Evolutionary conservation across 2,329 filamentous ascomycete genomes (phyloP), one percentile per base, ranked within the genome.

Genomic region (Talaromyces sp.): DNA sequence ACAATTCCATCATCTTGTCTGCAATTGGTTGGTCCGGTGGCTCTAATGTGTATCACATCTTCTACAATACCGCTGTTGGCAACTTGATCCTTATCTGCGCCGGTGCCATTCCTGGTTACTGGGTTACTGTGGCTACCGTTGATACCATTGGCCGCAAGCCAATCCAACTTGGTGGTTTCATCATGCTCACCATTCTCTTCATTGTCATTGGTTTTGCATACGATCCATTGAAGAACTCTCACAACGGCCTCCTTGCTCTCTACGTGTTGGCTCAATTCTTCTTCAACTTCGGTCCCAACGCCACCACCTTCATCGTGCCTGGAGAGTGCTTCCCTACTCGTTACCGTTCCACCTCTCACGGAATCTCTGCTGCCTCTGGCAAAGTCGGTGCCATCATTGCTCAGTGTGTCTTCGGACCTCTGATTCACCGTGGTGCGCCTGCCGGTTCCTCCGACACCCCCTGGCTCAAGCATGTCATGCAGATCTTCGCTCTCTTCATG

Each of bases 401-500:
- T 1, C 88, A 90, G 73, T 82, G 83, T 67, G 85, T 90, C 50
- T 88, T 87, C 64, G 85, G 87, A 10, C 87, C 87, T 1, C 77
- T 90, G 14, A 80, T 88, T 14, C 84, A 83, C 19, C 83, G 84
- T 37, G 89, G 87, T 31, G 79, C 84, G 0, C 76, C 80, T 0
- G 77, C 80, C 8, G 75, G 80, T 16, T 85, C 84, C 66, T 78
- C 80, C 22, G 83, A 84, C 0, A 81, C 76, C 1, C 90, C 89
- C 1, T 90, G 88, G 84, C 82, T 93, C 62, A 84, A 90, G 74
- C 87, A 89, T 64, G 84, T 93, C 43, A 88, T 94, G 81, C 84
- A 92, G 74, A 89, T 93, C 43, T 93, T 91, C 75, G 89, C 90
- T 0, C 81, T 92, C 10, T 93, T 94, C 81, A 93, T 93, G 91